These are phyloP conservation scores for Saccharum spontaneum DNA, from an alignment of 176 grass and related monocot genomes.

Conservation along the genomic window DNA sequence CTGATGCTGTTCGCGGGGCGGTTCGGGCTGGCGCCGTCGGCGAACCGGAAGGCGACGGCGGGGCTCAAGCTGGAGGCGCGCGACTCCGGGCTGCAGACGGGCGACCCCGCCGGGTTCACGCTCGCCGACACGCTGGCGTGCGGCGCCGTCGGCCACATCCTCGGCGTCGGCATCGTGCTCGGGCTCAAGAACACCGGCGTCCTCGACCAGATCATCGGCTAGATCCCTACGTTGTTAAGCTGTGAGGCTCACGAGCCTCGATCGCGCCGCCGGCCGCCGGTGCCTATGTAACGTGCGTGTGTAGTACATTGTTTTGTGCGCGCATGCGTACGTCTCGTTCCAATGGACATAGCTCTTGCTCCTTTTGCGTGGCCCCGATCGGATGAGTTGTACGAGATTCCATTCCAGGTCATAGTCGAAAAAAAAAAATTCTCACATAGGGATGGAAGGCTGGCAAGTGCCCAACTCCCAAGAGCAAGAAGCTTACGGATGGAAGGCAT, in stretches of 20 bases:
- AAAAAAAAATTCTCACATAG: no score
- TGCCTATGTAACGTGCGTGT: background rate
- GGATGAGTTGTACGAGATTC: background rate
- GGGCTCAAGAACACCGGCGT: constrained; percentile 85
- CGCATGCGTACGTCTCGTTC: background rate
- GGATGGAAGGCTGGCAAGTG: no score
- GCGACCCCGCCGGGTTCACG: constrained; percentile 94
- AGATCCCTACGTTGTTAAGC: background rate
- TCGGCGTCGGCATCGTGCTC: constrained; percentile 89
- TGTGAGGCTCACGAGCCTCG: background rate
- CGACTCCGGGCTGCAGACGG: constrained; percentile 91
- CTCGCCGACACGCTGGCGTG: constrained; percentile 87
- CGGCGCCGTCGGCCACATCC: constrained; percentile 77
- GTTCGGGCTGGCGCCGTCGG: constrained; percentile 95
- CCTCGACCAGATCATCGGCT: constrained; percentile 67
- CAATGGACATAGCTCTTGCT: background rate
- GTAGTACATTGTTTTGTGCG: background rate
- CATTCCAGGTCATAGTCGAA: background rate
- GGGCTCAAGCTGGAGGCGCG: constrained; percentile 86
- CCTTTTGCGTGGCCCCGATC: background rate
- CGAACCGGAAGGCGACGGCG: constrained; percentile 86
- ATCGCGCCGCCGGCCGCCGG: background rate
- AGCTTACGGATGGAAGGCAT: no score
- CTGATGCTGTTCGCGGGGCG: constrained; percentile 95
- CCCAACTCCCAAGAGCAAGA: no score